These are phyloP conservation scores for Suillus luteus DNA, from an alignment of 768 basidiomycete species.

Conservation along the genomic window DNA sequence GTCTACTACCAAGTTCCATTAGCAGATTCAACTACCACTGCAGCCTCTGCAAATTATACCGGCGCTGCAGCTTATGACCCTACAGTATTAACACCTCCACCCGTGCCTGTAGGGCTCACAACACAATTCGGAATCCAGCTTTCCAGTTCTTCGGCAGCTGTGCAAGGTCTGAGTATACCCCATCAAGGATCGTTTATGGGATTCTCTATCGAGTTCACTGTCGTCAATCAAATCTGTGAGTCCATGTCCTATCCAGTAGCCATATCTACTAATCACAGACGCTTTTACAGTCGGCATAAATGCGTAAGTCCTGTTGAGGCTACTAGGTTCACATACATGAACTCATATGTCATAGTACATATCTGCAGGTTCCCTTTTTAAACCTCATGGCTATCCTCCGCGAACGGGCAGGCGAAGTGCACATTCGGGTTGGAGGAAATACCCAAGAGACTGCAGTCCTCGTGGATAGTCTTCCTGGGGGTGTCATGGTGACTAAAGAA, in stretches of 20 bases:
- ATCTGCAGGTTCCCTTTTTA: conserved; percentile 40
- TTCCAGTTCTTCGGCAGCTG: conserved; percentile 22
- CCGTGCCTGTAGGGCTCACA: conserved; percentile 20
- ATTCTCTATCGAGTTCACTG: conserved; percentile 65
- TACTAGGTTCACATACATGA: not conserved
- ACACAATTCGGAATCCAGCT: conserved; percentile 27
- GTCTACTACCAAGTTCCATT: conserved; percentile 32
- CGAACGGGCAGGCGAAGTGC: conserved; percentile 44
- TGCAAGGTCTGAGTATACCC: conserved; percentile 26
- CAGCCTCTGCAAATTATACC: conserved; percentile 28
- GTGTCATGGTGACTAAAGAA: conserved; percentile 35
- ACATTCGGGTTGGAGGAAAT: conserved; percentile 52
- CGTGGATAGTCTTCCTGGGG: conserved; percentile 27
- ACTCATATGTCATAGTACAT: conserved; percentile 20
- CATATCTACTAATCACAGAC: not conserved
- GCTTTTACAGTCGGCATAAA: conserved; percentile 17
- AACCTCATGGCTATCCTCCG: conserved; percentile 49
- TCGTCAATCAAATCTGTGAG: conserved; percentile 51
- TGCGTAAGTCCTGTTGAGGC: conserved; percentile 11
- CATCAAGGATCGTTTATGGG: conserved; percentile 51
- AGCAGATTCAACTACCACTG: conserved; percentile 21
- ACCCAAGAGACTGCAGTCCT: conserved; percentile 46
- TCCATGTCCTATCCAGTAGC: conserved; percentile 14
- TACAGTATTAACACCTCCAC: conserved; percentile 34
- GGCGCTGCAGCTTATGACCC: conserved; percentile 37